Base-by-base conservation (phyloP, 192 early-diverging fungal genomes). In the Diversispora epigaea region DNA sequence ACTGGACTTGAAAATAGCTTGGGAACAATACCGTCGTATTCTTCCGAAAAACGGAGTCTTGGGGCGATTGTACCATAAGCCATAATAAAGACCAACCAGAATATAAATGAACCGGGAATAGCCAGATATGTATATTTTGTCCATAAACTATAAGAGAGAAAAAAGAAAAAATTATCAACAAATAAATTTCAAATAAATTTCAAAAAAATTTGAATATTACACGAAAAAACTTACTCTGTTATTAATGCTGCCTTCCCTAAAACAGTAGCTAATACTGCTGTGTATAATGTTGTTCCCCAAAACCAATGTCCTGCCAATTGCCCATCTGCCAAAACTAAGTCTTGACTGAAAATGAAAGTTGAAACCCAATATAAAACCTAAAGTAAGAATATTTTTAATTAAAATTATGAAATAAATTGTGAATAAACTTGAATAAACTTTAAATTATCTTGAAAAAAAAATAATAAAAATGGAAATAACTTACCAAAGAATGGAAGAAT, bases 61-160 rank as follows among this genome's bases (percentile, higher is more conserved):
- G 94, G 91, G 55, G 87, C 92, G 45, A 98, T 80, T 17, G 85
- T 77, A 9, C 91, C 89, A 78, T 95, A 96, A 40, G 97, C 67
- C 0, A 96, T 93, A 81, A 98, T 87, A 57, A 92, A 89, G 58
- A 89, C 80, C 65, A 98, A 85, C 96, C 96, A 99, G 69, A 97
- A 84, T 19, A 88, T 74, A 78, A 97, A 89, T 47, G 94, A 95
- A 0, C 97, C 97, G 43, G 92, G 90, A 63, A 98, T 89, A 45
- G 95, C 96, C 50, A 96, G 78, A 69, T 90, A 91, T 0, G 97
- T 97, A 78, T 96, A 98, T 69, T 95, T 95, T 73, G 94, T 96
- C 95, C 95, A 99, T 45, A 93, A 88, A 73, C 90, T 92, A 77
- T 72, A 15, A 3, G 14, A 6, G 22, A 8, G 32, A 67, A 40